Percentiles rank a stretch among this genome's conserved stretches.
Evolutionary conservation across 768 basidiomycete species (phyloP).

Genomic region (Lanmaoa rubissima): DNA sequence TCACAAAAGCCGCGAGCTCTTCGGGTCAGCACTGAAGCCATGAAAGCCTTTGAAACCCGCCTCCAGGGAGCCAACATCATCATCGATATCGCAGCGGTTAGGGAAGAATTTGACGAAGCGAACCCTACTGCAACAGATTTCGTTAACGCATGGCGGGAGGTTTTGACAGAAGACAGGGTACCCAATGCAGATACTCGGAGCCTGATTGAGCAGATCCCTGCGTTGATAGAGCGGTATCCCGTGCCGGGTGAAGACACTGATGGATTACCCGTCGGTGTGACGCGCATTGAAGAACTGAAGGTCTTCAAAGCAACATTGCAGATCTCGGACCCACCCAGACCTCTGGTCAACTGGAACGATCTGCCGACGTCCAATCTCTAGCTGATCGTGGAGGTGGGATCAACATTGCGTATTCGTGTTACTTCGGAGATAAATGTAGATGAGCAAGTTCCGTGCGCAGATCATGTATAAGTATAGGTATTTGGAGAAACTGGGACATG

Average conservation of each 20-base stretch:
- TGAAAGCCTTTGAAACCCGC: slow-evolving; percentile 56
- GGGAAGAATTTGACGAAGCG: slow-evolving; percentile 48
- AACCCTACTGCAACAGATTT: slow-evolving; percentile 62
- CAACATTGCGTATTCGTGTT: not conserved
- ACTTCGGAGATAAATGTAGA: not conserved
- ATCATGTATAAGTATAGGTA: not conserved
- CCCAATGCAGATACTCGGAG: slow-evolving; percentile 41
- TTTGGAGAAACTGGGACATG: not conserved
- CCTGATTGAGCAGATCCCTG: slow-evolving; percentile 55
- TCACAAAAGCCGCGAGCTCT: slow-evolving; percentile 63
- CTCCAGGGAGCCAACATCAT: slow-evolving; percentile 49
- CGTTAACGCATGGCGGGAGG: slow-evolving; percentile 56
- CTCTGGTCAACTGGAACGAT: slow-evolving; percentile 75
- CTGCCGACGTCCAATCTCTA: slow-evolving; percentile 59
- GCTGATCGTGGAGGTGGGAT: slow-evolving; percentile 7
- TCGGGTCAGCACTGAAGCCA: slow-evolving; percentile 63
- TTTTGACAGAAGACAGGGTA: slow-evolving; percentile 40
- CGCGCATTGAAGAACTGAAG: slow-evolving; percentile 62
- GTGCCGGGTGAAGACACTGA: slow-evolving; percentile 52
- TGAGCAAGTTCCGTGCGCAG: not conserved
- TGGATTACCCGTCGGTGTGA: slow-evolving; percentile 44
- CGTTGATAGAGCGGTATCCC: slow-evolving; percentile 55
- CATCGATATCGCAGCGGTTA: slow-evolving; percentile 51
- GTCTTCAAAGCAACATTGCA: slow-evolving; percentile 62
- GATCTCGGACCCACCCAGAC: slow-evolving; percentile 55